Conservation (phyloP, 495 filamentous ascomycete genomes). For the Penicillium soppii region DNA sequence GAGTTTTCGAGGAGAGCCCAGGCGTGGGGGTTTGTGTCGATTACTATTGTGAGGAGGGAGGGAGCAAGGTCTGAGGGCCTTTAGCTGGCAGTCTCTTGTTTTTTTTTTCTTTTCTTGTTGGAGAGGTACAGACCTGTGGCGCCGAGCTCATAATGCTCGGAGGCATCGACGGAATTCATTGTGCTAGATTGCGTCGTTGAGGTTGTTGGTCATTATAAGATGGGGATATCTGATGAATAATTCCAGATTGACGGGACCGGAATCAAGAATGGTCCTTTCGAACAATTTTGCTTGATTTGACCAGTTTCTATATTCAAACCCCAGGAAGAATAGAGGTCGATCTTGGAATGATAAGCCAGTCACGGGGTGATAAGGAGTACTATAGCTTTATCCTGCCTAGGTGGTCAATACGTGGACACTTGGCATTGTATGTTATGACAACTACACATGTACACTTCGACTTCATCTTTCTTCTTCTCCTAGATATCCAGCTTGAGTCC, state of each 20-base stretch:
- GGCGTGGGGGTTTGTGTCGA: slow-evolving; percentile 95
- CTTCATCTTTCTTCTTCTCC: too few species aligned
- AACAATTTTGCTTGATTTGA: too few species aligned
- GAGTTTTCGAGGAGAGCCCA: slow-evolving; percentile 76
- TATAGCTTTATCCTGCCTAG: background rate
- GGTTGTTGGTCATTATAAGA: slow-evolving; percentile 1
- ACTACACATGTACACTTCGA: too few species aligned
- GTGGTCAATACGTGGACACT: too few species aligned
- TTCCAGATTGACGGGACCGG: background rate
- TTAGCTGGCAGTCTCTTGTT: too few species aligned
- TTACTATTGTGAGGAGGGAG: slow-evolving; percentile 84
- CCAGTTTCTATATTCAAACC: too few species aligned
- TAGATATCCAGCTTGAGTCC: background rate
- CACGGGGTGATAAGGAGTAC: slow-evolving; percentile 8
- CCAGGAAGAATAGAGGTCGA: background rate
- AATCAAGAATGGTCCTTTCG: too few species aligned
- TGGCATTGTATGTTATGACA: too few species aligned
- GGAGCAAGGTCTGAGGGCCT: slow-evolving; percentile 60
- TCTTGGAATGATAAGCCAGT: slow-evolving; percentile 7
- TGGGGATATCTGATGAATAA: background rate
- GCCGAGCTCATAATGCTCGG: slow-evolving; percentile 72
- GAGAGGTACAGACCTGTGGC: slow-evolving; percentile 14
- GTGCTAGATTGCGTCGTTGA: slow-evolving; percentile 20
- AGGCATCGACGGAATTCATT: slow-evolving; percentile 90
- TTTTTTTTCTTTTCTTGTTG: background rate